Base-by-base conservation (phyloP, 257 asterid species). In the Solanum etuberosum region DNA sequence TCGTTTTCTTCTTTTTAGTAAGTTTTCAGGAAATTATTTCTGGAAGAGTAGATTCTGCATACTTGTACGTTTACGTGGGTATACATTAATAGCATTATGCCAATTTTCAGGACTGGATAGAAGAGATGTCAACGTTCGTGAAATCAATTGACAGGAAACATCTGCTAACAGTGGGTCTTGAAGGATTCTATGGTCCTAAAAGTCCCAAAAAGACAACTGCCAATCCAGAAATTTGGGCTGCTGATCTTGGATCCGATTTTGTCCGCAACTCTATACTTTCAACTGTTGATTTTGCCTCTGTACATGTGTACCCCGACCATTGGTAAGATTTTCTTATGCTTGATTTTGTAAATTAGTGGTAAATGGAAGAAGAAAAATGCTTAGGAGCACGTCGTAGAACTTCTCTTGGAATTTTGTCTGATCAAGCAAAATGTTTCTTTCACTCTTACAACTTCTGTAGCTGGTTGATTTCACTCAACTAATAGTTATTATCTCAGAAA, bases 101-200 rank as follows among this genome's bases (percentile, higher is more conserved):
- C 32, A 77, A 88, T 88, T 87, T 94, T 90, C 95, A 97, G 99
- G 99, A 95, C 83, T 97, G 99, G 99, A 93, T 97, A 63, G 98
- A 93, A 93, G 99, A 97, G 89, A 97, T 97, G 99, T 96, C 99
- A 20, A 86, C 93, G 43, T 97, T 92, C 77, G 91, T 95, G 68
- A 97, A 97, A 90, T 93, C 96, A 85, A 93, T 97, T 27, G 99
- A 97, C 92, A 89, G 90, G 86, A 96, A 93, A 83, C 99, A 97
- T 92, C 92, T 97, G 85, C 83, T 97, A 37, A 97, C 99, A 0
- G 96, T 96, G 37, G 99, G 99, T 43, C 98, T 96, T 46, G 99
- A 97, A 94, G 99, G 99, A 90, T 97, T 97, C 88, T 96, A 96
- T 72, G 99, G 99, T 86, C 98, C 96, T 25, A 97, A 92, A 91